A percentile compares a stretch with the other conserved stretches of the same genome.
Evolutionary conservation across 1,284 basidiomycete species (phyloP).

Genomic region (Trametes sp.): DNA sequence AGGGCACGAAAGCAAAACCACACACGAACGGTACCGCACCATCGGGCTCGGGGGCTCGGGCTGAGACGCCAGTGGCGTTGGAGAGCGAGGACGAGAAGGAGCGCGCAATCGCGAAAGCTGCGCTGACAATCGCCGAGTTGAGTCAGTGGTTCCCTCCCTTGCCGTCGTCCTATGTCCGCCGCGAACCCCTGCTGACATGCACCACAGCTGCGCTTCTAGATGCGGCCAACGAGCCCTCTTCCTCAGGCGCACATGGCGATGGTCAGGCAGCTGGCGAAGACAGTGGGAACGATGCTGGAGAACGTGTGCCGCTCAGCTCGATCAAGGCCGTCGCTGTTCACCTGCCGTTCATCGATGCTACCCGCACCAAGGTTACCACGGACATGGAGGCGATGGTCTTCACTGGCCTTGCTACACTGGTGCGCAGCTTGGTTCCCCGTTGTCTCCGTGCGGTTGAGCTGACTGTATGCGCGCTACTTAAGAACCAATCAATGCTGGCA

Average conservation of each 20-base stretch:
- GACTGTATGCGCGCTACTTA: not conserved
- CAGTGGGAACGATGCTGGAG: not conserved
- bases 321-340: slow-evolving; percentile 76
- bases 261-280: slow-evolving; percentile 4
- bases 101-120: slow-evolving; percentile 87
- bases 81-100: slow-evolving; percentile 83
- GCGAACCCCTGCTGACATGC: not conserved
- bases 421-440: slow-evolving; percentile 46
- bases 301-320: slow-evolving; percentile 60
- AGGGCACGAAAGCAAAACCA: slow-evolving; percentile 31
- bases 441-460: not conserved
- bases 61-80: slow-evolving; percentile 26
- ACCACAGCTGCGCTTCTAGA: slow-evolving; percentile 32
- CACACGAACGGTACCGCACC: slow-evolving; percentile 20
- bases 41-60: slow-evolving; percentile 4
- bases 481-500: slow-evolving; percentile 91
- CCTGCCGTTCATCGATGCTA: slow-evolving; percentile 73
- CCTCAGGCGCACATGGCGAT: not conserved
- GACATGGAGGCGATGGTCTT: slow-evolving; percentile 93
- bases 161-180: not conserved
- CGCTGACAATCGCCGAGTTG: slow-evolving; percentile 88
- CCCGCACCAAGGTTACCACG: slow-evolving; percentile 71
- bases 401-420: slow-evolving; percentile 76
- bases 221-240: slow-evolving; percentile 10
- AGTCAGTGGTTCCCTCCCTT: slow-evolving; percentile 53